These are phyloP conservation scores for Geum urbanum DNA, from an alignment of 306 rosid genomes.

Conservation along the genomic window DNA sequence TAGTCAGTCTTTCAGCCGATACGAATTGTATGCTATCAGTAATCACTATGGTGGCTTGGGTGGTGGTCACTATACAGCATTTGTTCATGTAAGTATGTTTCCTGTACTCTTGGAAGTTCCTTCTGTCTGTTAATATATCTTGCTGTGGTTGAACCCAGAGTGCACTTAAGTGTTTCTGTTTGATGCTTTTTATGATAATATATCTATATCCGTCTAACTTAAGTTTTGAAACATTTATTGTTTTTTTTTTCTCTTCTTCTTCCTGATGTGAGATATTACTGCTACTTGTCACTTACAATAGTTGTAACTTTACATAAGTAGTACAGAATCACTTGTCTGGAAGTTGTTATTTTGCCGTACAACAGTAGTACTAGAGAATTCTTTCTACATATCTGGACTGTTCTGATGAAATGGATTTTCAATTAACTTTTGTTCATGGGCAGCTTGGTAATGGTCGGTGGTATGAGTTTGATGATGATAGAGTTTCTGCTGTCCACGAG, in stretches of 20 bases:
- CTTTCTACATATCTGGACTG: too few species aligned
- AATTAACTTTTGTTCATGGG: slow-evolving; percentile 20
- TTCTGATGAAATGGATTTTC: neutral
- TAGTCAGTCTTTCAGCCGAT: slow-evolving; percentile 36
- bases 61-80: slow-evolving; percentile 88
- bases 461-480: slow-evolving; percentile 77
- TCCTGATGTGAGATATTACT: neutral
- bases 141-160: neutral
- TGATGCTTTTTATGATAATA: neutral
- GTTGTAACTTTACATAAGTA: neutral
- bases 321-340: neutral
- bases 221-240: neutral
- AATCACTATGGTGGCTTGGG: slow-evolving; percentile 82
- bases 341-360: neutral
- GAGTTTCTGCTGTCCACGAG: slow-evolving; percentile 42
- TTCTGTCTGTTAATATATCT: too few species aligned
- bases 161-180: neutral
- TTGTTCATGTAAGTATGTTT: slow-evolving; percentile 60
- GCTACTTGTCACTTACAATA: neutral
- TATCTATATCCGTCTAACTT: neutral
- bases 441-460: slow-evolving; percentile 57
- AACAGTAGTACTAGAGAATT: too few species aligned
- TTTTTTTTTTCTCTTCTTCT: neutral
- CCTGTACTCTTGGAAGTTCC: neutral
- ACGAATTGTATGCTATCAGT: slow-evolving; percentile 67